Base-by-base conservation (phyloP, 306 rosid genomes). In the Senna tora region DNA sequence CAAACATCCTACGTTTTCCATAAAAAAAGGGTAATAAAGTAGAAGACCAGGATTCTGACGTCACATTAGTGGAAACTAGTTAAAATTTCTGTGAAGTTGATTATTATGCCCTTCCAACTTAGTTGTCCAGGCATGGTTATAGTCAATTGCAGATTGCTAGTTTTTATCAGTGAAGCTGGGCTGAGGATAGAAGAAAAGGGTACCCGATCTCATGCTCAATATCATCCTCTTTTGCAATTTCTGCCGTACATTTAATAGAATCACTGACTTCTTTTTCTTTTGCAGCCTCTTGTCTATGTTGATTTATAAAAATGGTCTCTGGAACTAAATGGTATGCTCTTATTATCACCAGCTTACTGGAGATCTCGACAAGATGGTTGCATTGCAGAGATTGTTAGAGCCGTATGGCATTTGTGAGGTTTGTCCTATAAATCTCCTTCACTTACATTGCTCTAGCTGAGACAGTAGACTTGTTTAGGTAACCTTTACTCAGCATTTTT, bases 331-430 rank as follows among this genome's bases (percentile, higher is more conserved):
- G 22, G 68, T 69, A 51, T 77, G 63, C 8, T 69, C 20, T 30
- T 55, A 47, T 71, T 43, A 9, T 56, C 53, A 73, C 45, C 81
- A 91, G 97, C 90, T 91, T 55, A 87, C 97, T 0, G 97, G 97
- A 84, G 95, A 88, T 79, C 71, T 91, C 75, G 73, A 91, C 84
- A 91, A 91, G 86, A 91, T 91, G 92, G 92, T 91, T 83, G 97
- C 97, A n/a, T 75, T 91, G 68, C 97, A 91, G 76, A 85, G 97
- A 69, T 50, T 88, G 77, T 78, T 91, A 45, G 97, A 91, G 77
- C 95, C 95, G 19, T 91, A 83, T 64, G 97, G 95, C 69, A 91
- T 91, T 78, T 91, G 97, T 65, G 97, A 91, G 97, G 97, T 91
- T 67, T 75, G 95, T 86, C 16, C 62, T 68, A 32, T 59, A 57